Percentiles rank a stretch among this genome's conserved stretches.
phyloP scores from a whole-genome alignment of 2,329 filamentous ascomycete species.

The Escovopsis weberi region DNA sequence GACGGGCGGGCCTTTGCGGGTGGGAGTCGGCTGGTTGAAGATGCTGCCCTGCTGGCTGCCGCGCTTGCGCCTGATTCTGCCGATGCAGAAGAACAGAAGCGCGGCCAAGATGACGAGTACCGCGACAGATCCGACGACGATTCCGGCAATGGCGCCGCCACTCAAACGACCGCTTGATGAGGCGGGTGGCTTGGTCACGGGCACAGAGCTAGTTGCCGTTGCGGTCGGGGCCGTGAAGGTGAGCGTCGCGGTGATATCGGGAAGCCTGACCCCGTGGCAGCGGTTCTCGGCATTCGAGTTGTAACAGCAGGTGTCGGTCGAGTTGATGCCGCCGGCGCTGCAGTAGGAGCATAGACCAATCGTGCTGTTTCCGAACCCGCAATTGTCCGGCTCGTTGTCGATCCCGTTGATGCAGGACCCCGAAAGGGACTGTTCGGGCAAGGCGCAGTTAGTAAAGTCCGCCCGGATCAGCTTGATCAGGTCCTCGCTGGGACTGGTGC shows the following conservation, averaged over 20 bases:
- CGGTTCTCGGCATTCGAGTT: constrained; percentile 59
- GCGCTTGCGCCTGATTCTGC: constrained; percentile 32
- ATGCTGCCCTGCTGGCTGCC: constrained; percentile 55
- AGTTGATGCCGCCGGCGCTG: constrained; percentile 66
- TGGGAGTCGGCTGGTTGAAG: constrained; percentile 80
- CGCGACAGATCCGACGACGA: constrained; percentile 67
- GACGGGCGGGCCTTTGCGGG: constrained; percentile 33
- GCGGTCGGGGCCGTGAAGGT: constrained; percentile 31
- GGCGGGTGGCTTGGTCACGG: neutral
- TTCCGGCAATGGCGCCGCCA: constrained; percentile 81
- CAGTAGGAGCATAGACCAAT: constrained; percentile 81
- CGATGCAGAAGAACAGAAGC: constrained; percentile 53
- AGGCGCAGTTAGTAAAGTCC: constrained; percentile 80
- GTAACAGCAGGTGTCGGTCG: constrained; percentile 90
- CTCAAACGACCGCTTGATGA: constrained; percentile 37
- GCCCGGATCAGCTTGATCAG: constrained; percentile 69
- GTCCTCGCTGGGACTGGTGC: constrained; percentile 48
- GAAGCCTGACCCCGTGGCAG: constrained; percentile 65
- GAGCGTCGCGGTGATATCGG: constrained; percentile 57
- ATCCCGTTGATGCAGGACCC: constrained; percentile 61
- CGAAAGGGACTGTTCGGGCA: constrained; percentile 67
- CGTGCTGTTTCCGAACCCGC: constrained; percentile 61
- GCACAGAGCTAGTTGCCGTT: constrained; percentile 6
- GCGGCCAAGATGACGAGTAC: constrained; percentile 56
- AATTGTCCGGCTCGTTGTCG: constrained; percentile 72